These are phyloP conservation scores for Rhodomyrtus tomentosa DNA, from an alignment of 345 rosid species.

Conservation along the genomic window DNA sequence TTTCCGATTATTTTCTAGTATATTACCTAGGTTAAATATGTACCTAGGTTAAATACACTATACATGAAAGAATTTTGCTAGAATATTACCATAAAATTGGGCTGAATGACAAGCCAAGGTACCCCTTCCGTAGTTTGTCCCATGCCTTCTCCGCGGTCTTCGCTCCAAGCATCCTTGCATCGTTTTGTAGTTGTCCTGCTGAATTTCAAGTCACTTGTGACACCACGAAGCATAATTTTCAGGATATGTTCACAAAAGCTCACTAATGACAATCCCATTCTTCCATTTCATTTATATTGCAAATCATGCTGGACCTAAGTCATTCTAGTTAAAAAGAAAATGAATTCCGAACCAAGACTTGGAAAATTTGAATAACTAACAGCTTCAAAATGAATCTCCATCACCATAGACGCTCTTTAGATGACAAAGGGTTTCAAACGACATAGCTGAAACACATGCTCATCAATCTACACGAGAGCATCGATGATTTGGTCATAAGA, in stretches of 20 bases:
- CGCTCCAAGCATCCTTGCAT: background rate
- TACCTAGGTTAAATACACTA: background rate
- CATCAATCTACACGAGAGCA: background rate
- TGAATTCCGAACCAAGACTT: background rate
- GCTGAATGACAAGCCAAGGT: background rate
- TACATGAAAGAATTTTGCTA: background rate
- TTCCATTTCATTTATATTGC: background rate
- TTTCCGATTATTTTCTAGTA: background rate
- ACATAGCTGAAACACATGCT: background rate
- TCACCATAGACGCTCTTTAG: background rate
- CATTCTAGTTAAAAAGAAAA: background rate
- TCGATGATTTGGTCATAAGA: background rate
- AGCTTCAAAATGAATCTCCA: background rate
- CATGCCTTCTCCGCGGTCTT: background rate
- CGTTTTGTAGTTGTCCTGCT: background rate
- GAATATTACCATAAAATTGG: background rate
- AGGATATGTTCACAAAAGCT: background rate
- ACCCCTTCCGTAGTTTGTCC: background rate
- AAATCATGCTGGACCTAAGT: background rate
- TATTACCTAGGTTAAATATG: background rate
- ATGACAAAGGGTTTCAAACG: background rate
- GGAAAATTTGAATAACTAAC: background rate
- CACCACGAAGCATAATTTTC: background rate
- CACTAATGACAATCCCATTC: background rate
- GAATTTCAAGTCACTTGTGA: background rate